Conservation (phyloP, 2,329 filamentous ascomycete species). For the Alternaria burnsii region DNA sequence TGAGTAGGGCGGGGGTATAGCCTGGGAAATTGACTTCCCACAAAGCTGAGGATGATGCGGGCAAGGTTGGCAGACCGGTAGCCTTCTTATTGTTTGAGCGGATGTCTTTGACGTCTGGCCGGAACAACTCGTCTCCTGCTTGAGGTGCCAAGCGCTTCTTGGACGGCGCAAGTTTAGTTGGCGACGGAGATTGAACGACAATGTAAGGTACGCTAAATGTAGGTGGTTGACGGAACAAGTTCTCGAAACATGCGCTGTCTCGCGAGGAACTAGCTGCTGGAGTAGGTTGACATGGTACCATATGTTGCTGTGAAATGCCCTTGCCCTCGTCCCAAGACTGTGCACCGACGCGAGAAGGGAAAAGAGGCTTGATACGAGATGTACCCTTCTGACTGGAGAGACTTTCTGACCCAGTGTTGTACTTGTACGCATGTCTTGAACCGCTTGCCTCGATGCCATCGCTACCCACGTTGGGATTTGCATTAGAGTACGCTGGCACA, state of each 20-base stretch:
- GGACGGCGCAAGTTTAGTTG: background rate
- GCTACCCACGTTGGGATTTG: background rate
- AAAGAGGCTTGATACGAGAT: constrained; percentile 2
- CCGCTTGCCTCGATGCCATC: background rate
- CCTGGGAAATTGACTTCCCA: constrained; percentile 25
- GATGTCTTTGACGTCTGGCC: constrained; percentile 6
- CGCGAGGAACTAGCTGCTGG: background rate
- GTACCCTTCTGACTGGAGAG: background rate
- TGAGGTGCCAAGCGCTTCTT: constrained; percentile 17
- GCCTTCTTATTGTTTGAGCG: constrained; percentile 3
- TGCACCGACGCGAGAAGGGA: constrained; percentile 18
- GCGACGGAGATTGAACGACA: constrained; percentile 15
- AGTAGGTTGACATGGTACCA: background rate
- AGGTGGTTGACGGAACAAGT: background rate
- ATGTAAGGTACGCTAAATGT: constrained; percentile 1
- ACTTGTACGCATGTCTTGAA: background rate
- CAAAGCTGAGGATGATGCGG: constrained; percentile 6
- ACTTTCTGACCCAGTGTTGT: background rate
- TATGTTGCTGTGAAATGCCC: background rate
- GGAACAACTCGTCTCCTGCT: background rate
- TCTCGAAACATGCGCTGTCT: background rate
- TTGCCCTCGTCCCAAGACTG: background rate
- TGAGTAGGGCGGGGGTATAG: constrained; percentile 24
- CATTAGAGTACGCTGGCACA: background rate
- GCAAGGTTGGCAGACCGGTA: constrained; percentile 18